These are phyloP conservation scores for Nothomitra cinnamomea DNA, from an alignment of 2,329 filamentous ascomycete genomes.

Conservation along the genomic window DNA sequence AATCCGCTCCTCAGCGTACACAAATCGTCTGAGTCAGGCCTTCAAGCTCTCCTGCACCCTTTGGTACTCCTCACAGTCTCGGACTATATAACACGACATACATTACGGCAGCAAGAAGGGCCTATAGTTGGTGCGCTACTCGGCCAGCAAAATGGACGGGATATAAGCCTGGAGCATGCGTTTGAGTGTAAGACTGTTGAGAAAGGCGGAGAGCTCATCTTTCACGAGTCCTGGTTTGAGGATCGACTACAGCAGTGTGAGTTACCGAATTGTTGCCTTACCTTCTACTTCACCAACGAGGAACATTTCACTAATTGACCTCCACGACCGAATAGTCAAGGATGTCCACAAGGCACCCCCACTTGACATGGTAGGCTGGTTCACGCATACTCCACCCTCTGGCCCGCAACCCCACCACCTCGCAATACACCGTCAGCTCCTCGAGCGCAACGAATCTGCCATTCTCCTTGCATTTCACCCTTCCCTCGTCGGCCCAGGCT, in stretches of 20 bases:
- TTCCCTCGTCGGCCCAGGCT: slow-evolving; percentile 31
- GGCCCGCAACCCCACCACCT: slow-evolving; percentile 54
- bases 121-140: slow-evolving; percentile 78
- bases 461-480: slow-evolving; percentile 80
- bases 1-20: slow-evolving; percentile 6
- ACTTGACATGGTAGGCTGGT: slow-evolving; percentile 85
- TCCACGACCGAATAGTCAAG: slow-evolving; percentile 43
- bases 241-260: slow-evolving; percentile 71
- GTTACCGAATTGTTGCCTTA: slow-evolving; percentile 17
- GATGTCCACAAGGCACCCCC: slow-evolving; percentile 71
- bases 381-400: slow-evolving; percentile 54
- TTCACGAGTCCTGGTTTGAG: slow-evolving; percentile 58
- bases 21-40: slow-evolving; percentile 44
- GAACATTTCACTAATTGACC: slow-evolving; percentile 5
- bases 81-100: slow-evolving; percentile 88
- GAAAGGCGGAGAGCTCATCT: slow-evolving; percentile 37
- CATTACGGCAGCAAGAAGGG: slow-evolving; percentile 54
- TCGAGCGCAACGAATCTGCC: slow-evolving; percentile 69
- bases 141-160: slow-evolving; percentile 77
- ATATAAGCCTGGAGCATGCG: slow-evolving; percentile 82
- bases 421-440: slow-evolving; percentile 61
- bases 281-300: neutral
- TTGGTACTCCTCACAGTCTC: slow-evolving; percentile 92
- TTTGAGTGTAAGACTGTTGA: slow-evolving; percentile 57
- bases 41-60: slow-evolving; percentile 75